Conservation (phyloP, 2,329 filamentous ascomycete genomes). For the Herpotrichia juniperi region DNA sequence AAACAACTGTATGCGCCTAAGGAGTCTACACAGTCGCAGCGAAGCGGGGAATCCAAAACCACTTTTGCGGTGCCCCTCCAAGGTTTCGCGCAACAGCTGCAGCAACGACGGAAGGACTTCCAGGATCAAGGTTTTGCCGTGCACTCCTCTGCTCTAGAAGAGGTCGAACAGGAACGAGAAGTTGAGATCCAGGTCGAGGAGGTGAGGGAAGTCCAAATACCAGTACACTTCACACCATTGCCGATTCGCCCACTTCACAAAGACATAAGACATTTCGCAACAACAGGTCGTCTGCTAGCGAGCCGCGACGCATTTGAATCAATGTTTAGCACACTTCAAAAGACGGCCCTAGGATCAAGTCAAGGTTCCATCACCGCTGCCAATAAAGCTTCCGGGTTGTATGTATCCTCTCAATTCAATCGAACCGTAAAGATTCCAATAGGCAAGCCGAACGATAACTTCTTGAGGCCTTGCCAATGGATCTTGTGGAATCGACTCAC, state of each 20-base stretch:
- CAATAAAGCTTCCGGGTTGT: slow-evolving; percentile 37
- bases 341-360: slow-evolving; percentile 47
- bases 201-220: slow-evolving; percentile 61
- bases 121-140: slow-evolving; percentile 54
- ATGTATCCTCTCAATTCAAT: slow-evolving; percentile 56
- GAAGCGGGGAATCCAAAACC: slow-evolving; percentile 9
- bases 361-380: slow-evolving; percentile 23
- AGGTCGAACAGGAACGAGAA: slow-evolving; percentile 65
- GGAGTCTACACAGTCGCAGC: slow-evolving; percentile 4
- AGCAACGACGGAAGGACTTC: slow-evolving; percentile 39
- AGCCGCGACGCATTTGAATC: slow-evolving; percentile 47
- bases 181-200: slow-evolving; percentile 64
- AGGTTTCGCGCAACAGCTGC: slow-evolving; percentile 44
- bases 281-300: slow-evolving; percentile 51
- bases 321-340: slow-evolving; percentile 51
- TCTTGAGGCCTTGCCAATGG: slow-evolving; percentile 63
- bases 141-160: slow-evolving; percentile 61
- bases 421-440: slow-evolving; percentile 50
- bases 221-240: slow-evolving; percentile 47
- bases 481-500: slow-evolving; percentile 60
- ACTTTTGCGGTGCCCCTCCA: slow-evolving; percentile 33
- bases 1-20: slow-evolving; percentile 62
- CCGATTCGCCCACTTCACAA: slow-evolving; percentile 55
- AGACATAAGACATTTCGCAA: slow-evolving; percentile 54
- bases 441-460: slow-evolving; percentile 50